Conservation (phyloP, 305 asterid genomes). For the Fraxinus nigra region DNA sequence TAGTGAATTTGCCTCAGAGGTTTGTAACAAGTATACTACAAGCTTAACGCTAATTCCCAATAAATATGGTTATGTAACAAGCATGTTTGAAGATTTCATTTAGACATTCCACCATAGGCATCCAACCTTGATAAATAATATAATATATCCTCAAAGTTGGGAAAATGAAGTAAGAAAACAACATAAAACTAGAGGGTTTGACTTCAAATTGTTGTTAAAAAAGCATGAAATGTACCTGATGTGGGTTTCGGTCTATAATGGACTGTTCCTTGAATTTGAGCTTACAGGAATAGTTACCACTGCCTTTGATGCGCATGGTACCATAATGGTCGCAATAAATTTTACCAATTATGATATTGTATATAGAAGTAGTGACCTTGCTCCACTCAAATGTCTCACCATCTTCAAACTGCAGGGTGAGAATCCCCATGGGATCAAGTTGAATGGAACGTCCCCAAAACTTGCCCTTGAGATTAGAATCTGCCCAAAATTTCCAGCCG, state of each 20-base stretch:
- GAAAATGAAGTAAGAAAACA: neutral
- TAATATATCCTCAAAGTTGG: neutral
- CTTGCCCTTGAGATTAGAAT: conserved; percentile 95
- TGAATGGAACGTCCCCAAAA: conserved; percentile 99
- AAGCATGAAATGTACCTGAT: conserved; percentile 58
- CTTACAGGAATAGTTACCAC: conserved; percentile 90
- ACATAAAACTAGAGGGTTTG: neutral
- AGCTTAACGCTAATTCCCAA: too few species aligned
- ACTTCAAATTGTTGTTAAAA: conserved; percentile 1
- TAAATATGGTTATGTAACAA: neutral
- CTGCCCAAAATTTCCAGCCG: conserved; percentile 99
- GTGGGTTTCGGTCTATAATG: conserved; percentile 94
- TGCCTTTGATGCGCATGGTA: conserved; percentile 93
- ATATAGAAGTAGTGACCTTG: conserved; percentile 95
- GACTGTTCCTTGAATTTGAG: conserved; percentile 99
- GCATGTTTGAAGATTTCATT: neutral
- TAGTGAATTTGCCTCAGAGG: neutral
- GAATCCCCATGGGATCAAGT: conserved; percentile 92
- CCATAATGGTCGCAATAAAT: conserved; percentile 96
- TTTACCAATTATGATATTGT: conserved; percentile 90
- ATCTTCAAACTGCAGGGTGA: conserved; percentile 88
- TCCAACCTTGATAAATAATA: neutral
- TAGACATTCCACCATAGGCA: neutral
- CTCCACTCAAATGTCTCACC: conserved; percentile 98
- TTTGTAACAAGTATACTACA: neutral